A percentile compares a stretch with the other conserved stretches of the same genome.
Evolutionary conservation across 495 filamentous ascomycete species (phyloP).

Genomic region (Penicillium turbatum): DNA sequence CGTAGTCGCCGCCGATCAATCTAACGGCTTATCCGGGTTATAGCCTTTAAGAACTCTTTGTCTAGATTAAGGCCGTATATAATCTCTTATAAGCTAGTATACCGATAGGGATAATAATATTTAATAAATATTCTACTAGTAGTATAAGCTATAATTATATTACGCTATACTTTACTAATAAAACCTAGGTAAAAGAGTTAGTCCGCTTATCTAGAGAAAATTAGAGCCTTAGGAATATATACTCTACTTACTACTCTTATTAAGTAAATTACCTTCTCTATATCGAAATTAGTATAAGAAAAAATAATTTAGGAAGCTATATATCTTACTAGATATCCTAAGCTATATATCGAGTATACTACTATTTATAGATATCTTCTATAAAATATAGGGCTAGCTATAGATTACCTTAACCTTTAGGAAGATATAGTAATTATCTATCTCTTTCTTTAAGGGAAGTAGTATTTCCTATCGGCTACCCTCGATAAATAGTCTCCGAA

Average conservation of each 20-base stretch:
- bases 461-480: constrained; percentile 9
- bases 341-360: constrained; percentile 7
- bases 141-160: constrained; percentile 27
- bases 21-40: constrained; percentile 24
- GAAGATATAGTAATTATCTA: constrained; percentile 20
- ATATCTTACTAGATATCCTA: constrained; percentile 10
- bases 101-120: constrained; percentile 23
- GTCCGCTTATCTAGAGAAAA: constrained; percentile 2
- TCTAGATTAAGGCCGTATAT: constrained; percentile 25
- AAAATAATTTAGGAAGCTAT: constrained; percentile 8
- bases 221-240: not conserved
- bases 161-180: constrained; percentile 26
- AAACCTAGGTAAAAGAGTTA: constrained; percentile 12
- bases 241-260: constrained; percentile 13
- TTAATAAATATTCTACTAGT: constrained; percentile 24
- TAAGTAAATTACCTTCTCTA: constrained; percentile 9
- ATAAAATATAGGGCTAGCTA: constrained; percentile 6
- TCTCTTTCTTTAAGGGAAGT: constrained; percentile 16
- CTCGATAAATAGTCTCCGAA: constrained; percentile 15
- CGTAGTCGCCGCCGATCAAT: constrained; percentile 25
- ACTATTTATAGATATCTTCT: constrained; percentile 1
- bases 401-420: constrained; percentile 10
- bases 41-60: constrained; percentile 18
- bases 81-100: constrained; percentile 21
- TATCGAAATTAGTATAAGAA: constrained; percentile 13